Percentiles rank a stretch among this genome's conserved stretches.
These are phyloP conservation scores for Cyclotella atomus DNA, from an alignment of 108 stramenopile genomes.

Conservation along the genomic window DNA sequence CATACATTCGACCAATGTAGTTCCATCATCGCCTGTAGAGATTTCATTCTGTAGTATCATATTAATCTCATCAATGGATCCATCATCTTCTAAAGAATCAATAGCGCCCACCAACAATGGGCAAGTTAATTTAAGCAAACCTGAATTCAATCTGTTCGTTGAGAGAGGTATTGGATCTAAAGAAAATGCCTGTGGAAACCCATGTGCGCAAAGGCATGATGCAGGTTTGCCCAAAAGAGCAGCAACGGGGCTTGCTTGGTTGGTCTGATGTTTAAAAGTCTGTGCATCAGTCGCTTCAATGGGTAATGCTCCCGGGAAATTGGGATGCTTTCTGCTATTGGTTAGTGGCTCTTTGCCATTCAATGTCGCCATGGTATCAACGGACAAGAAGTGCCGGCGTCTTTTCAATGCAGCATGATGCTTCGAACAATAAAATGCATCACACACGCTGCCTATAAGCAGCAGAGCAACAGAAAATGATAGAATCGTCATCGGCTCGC, in stretches of 20 bases:
- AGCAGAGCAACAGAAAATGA: too few species aligned
- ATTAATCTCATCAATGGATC: slow-evolving; percentile 35
- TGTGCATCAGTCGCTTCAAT: slow-evolving; percentile 13
- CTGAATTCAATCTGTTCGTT: slow-evolving; percentile 41
- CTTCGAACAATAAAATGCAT: too few species aligned
- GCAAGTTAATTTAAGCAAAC: slow-evolving; percentile 49
- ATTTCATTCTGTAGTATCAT: slow-evolving; percentile 5
- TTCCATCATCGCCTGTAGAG: not conserved
- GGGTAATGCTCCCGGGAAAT: slow-evolving; percentile 39
- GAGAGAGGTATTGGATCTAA: slow-evolving; percentile 44
- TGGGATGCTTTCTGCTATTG: slow-evolving; percentile 10
- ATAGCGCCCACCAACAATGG: slow-evolving; percentile 40
- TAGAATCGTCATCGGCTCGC: too few species aligned
- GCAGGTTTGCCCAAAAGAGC: slow-evolving; percentile 45
- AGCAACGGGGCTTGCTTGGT: slow-evolving; percentile 23
- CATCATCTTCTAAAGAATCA: slow-evolving; percentile 50
- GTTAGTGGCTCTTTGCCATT: not conserved
- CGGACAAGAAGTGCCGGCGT: too few species aligned
- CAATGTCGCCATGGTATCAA: too few species aligned
- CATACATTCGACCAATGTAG: slow-evolving; percentile 4
- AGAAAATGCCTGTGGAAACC: slow-evolving; percentile 49
- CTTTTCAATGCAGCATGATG: too few species aligned
- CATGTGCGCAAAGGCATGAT: slow-evolving; percentile 34
- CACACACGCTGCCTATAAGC: too few species aligned
- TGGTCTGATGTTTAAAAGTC: slow-evolving; percentile 36